Base-by-base conservation (phyloP, 164 flowering plant genomes). In the Liquidambar formosana region DNA sequence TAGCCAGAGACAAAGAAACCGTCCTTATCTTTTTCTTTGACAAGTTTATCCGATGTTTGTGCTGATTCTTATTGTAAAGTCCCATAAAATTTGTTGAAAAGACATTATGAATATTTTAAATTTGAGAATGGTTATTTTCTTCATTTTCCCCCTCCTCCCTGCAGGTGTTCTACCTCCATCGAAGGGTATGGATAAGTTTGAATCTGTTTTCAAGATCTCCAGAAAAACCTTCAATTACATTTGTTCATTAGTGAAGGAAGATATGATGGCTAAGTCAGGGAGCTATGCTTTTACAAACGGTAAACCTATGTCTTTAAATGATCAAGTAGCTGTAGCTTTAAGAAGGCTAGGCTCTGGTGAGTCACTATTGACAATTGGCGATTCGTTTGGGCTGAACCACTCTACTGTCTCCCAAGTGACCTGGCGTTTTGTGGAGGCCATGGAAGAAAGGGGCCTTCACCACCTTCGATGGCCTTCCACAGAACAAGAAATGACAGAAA, bases 291-390 rank as follows among this genome's bases (percentile, higher is more conserved):
- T 74, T 53, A 21, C 74, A 33, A 83, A 78, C 78, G 96, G 97
- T 27, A 82, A 75, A 49, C 75, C 72, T 10, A 73, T 89, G 70
- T 81, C 84, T 26, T 44, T 85, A 48, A 71, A 74, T 23, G 96
- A 93, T 71, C 89, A 82, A 80, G 96, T 90, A 38, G 97, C 97
- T 23, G 78, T 93, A 49, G 91, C 97, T 57, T 65, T 93, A 65
- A 78, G 92, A 79, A 84, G 97, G 72, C 79, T 93, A 63, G 78
- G 89, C 77, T 90, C 98, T 3, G 96, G 98, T 2, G 90, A 88
- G 14, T 90, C 97, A 6, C 69, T 93, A 13, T 58, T 78, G 52
- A 70, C 75, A 11, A 59, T 93, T 47, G 96, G 90, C 14, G 90
- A 90, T 4, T 59, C 82, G 44, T 86, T 89, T 73, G 90, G 93